phyloP scores from a whole-genome alignment of 2,329 filamentous ascomycete genomes.

The Corniculantispora saksenae region DNA sequence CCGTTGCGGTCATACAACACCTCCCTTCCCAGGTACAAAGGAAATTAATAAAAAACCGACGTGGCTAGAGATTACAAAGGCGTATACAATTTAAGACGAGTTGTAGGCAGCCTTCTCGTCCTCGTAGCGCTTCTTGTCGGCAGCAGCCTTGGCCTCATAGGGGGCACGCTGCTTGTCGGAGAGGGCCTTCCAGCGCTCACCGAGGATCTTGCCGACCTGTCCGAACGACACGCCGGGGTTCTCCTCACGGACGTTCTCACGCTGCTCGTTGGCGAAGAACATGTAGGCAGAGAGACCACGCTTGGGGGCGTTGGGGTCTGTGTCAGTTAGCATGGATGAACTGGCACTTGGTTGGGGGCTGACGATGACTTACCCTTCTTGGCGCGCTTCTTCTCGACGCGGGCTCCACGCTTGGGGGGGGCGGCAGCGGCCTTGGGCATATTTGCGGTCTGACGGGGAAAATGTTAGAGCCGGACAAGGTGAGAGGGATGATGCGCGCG shows the following conservation, averaged over 20 bases:
- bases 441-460: slow-evolving; percentile 37
- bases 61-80: slow-evolving; percentile 23
- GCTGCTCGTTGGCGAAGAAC: slow-evolving; percentile 99
- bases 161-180: slow-evolving; percentile 89
- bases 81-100: slow-evolving; percentile 24
- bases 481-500: neutral
- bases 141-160: slow-evolving; percentile 94
- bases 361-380: slow-evolving; percentile 58
- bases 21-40: slow-evolving; percentile 33
- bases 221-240: slow-evolving; percentile 98
- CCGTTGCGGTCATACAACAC: slow-evolving; percentile 46
- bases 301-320: slow-evolving; percentile 98
- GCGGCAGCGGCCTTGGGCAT: slow-evolving; percentile 60
- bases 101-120: slow-evolving; percentile 95
- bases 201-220: slow-evolving; percentile 97
- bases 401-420: slow-evolving; percentile 51
- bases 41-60: slow-evolving; percentile 38
- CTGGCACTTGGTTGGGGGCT: slow-evolving; percentile 8
- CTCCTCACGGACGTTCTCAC: slow-evolving; percentile 96
- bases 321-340: slow-evolving; percentile 20
- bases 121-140: slow-evolving; percentile 99
- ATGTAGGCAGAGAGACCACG: slow-evolving; percentile 99
- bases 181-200: slow-evolving; percentile 97
- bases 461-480: neutral
- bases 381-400: slow-evolving; percentile 56